These are phyloP conservation scores for Erodium chrysanthum DNA, from an alignment of 441 rosid species.

Conservation along the genomic window DNA sequence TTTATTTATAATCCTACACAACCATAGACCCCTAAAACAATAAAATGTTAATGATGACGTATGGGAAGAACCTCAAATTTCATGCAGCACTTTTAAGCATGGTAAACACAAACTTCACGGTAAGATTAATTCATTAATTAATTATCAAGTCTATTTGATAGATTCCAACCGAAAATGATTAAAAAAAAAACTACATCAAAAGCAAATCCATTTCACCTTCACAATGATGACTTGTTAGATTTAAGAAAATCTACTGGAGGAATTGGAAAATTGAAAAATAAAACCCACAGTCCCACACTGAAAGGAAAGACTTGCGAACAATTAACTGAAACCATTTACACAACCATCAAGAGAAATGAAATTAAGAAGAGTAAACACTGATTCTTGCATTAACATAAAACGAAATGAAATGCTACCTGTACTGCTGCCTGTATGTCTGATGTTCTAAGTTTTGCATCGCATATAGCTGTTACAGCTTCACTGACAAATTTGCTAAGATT, in stretches of 20 bases:
- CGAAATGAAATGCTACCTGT: constrained; percentile 42
- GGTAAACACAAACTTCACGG: not conserved
- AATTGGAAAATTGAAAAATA: not conserved
- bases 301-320: not conserved
- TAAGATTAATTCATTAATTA: not conserved
- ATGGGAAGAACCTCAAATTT: not conserved
- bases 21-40: not conserved
- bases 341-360: not conserved
- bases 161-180: not conserved
- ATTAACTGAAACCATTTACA: not conserved
- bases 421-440: constrained; percentile 93
- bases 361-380: not conserved
- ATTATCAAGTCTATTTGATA: not conserved
- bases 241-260: not conserved
- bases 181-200: not conserved
- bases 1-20: not conserved
- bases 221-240: not conserved
- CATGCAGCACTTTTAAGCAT: not conserved
- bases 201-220: not conserved
- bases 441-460: constrained; percentile 93
- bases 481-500: constrained; percentile 94
- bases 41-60: not conserved
- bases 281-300: not conserved
- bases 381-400: constrained; percentile 3
- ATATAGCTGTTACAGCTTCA: constrained; percentile 90